phyloP scores from a whole-genome alignment of 495 filamentous ascomycete genomes.

The Tricharina praecox region DNA sequence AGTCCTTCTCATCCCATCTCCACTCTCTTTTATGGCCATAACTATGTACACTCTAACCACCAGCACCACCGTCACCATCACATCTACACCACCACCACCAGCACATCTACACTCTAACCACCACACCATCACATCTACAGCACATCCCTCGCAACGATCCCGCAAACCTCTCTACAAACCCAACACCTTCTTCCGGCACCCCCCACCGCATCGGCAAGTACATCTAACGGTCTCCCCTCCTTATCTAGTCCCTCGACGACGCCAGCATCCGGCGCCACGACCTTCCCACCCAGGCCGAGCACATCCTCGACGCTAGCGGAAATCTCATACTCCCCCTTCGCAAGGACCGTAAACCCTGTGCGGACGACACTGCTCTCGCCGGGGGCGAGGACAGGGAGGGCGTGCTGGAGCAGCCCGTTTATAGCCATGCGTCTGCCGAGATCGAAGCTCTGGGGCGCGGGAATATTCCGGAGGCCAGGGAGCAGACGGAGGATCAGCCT shows the following conservation, averaged over 20 bases:
- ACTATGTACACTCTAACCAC: too few species aligned
- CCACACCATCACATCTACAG: too few species aligned
- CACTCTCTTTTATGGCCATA: too few species aligned
- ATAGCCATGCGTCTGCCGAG: slow-evolving; percentile 67
- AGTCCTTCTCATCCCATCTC: too few species aligned
- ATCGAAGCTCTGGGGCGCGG: slow-evolving; percentile 59
- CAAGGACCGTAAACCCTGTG: slow-evolving; percentile 53
- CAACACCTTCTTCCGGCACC: slow-evolving; percentile 24
- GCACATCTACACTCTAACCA: too few species aligned
- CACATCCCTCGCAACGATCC: slow-evolving; percentile 23
- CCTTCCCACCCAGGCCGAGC: too few species aligned
- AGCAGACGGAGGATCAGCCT: slow-evolving; percentile 59
- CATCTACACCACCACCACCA: too few species aligned
- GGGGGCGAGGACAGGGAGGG: slow-evolving; percentile 42
- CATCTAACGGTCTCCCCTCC: slow-evolving; percentile 14
- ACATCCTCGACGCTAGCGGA: slow-evolving; percentile 70
- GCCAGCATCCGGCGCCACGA: background rate
- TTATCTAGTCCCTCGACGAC: slow-evolving; percentile 4
- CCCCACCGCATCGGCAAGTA: slow-evolving; percentile 19
- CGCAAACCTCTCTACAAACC: slow-evolving; percentile 25
- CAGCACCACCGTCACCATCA: too few species aligned
- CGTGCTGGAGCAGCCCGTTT: slow-evolving; percentile 67
- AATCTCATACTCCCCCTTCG: slow-evolving; percentile 68
- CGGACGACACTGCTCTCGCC: slow-evolving; percentile 38
- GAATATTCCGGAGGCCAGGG: slow-evolving; percentile 56